Conservation (phyloP, 495 filamentous ascomycete genomes). For the Platismatia glauca region DNA sequence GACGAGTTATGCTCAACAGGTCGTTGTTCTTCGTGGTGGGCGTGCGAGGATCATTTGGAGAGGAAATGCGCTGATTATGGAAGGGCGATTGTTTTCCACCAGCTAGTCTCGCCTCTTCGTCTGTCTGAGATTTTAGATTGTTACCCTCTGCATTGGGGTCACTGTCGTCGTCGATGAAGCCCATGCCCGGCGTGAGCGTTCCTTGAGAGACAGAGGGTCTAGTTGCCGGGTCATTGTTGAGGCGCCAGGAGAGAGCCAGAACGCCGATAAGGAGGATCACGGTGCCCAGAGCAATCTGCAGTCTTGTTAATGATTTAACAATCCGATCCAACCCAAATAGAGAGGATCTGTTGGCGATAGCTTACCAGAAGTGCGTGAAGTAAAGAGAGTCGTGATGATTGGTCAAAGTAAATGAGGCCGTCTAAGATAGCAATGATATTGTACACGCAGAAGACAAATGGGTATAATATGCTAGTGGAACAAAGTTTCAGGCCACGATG, state of each 20-base stretch:
- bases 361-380: conserved; percentile 50
- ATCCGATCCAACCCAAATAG: background rate
- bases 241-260: conserved; percentile 85
- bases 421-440: conserved; percentile 98
- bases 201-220: conserved; percentile 51
- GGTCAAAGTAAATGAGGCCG: conserved; percentile 92
- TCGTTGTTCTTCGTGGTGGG: conserved; percentile 14
- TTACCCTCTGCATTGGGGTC: conserved; percentile 39
- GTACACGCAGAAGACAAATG: conserved; percentile 97
- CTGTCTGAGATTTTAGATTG: conserved; percentile 31
- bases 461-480: conserved; percentile 93
- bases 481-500: conserved; percentile 88
- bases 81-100: conserved; percentile 17
- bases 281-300: conserved; percentile 70
- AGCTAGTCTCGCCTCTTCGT: conserved; percentile 36
- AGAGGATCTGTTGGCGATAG: background rate
- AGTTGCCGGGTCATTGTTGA: conserved; percentile 58
- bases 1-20: conserved; percentile 9
- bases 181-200: conserved; percentile 58
- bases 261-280: conserved; percentile 79
- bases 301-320: background rate
- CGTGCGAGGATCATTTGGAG: conserved; percentile 15
- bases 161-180: conserved; percentile 53
- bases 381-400: conserved; percentile 65
- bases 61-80: conserved; percentile 8